A percentile compares a stretch with the other conserved stretches of the same genome.
These are phyloP conservation scores for Penicillium sp. DNA, from an alignment of 2,329 filamentous ascomycete genomes.

Conservation along the genomic window DNA sequence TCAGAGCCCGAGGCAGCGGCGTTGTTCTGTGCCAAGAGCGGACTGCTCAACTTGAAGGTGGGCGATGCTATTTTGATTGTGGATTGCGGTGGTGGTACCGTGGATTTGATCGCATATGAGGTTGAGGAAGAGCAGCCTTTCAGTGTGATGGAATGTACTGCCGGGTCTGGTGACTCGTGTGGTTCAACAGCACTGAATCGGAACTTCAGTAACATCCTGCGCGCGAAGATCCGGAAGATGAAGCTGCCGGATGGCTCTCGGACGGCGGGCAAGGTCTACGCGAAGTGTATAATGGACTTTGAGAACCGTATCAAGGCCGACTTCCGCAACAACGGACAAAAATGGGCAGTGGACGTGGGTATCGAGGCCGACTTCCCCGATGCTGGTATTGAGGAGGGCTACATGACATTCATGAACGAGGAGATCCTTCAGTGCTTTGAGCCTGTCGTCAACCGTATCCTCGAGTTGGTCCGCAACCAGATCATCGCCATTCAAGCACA, in stretches of 20 bases:
- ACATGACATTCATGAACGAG: conserved; percentile 99
- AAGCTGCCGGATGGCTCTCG: conserved; percentile 95
- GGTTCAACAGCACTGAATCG: conserved; percentile 97
- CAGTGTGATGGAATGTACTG: conserved; percentile 94
- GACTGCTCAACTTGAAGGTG: conserved; percentile 93
- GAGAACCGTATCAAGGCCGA: conserved; percentile 99
- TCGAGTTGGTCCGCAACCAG: conserved; percentile 94
- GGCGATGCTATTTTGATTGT: conserved; percentile 98
- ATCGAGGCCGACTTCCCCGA: conserved; percentile 98
- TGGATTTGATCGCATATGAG: conserved; percentile 98
- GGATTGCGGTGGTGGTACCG: conserved; percentile 96
- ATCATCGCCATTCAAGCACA: conserved; percentile 99
- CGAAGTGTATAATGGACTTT: conserved; percentile 99
- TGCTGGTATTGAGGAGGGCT: conserved; percentile 95
- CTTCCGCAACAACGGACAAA: conserved; percentile 98
- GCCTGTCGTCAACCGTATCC: conserved; percentile 93
- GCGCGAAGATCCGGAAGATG: conserved; percentile 98
- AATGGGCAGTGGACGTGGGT: conserved; percentile 98
- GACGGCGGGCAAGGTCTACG: conserved; percentile 96
- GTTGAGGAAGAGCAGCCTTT: conserved; percentile 97
- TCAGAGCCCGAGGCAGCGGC: conserved; percentile 96
- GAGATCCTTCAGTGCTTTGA: conserved; percentile 99
- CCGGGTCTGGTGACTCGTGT: conserved; percentile 94
- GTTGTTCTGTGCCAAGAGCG: conserved; percentile 96
- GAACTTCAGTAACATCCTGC: conserved; percentile 96